A percentile compares a stretch with the other conserved stretches of the same genome.
Conservation (phyloP, 176 grass and related monocot genomes). For the Avena eriantha region DNA sequence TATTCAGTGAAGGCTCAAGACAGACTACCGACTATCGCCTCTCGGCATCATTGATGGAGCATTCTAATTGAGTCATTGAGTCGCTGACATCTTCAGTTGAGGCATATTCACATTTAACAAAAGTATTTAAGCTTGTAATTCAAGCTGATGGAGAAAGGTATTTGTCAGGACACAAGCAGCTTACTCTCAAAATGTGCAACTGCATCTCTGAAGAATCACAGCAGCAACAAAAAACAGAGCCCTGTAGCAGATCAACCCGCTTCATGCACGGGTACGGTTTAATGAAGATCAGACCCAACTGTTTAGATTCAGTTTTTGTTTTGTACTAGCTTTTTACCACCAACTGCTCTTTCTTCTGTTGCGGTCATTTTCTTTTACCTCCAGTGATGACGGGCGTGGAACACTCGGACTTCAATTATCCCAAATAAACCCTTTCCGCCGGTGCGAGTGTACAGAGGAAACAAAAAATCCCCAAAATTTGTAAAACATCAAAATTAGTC, state of each 20-base stretch:
- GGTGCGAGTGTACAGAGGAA: not conserved
- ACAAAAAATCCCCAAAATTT: not conserved
- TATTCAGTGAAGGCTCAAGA: not conserved
- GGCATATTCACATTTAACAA: not conserved
- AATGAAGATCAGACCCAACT: not conserved
- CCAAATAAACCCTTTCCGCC: not conserved
- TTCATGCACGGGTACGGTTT: not conserved
- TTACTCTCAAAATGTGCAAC: not conserved
- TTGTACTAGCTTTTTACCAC: not conserved
- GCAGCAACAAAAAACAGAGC: not conserved
- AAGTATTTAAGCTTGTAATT: not conserved
- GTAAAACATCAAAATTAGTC: not conserved
- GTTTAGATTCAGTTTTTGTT: not conserved
- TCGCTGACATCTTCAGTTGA: not conserved
- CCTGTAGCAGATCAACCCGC: not conserved
- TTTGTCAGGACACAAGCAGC: not conserved
- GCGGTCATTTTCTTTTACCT: not conserved
- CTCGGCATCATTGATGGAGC: not conserved
- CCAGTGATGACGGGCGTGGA: not conserved
- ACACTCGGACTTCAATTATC: not conserved
- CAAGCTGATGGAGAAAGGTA: not conserved
- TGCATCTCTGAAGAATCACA: not conserved
- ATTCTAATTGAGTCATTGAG: not conserved
- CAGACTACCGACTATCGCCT: not conserved
- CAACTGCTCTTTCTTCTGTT: not conserved